phyloP scores from a whole-genome alignment of 768 basidiomycete genomes.

The Mycena rosella region DNA sequence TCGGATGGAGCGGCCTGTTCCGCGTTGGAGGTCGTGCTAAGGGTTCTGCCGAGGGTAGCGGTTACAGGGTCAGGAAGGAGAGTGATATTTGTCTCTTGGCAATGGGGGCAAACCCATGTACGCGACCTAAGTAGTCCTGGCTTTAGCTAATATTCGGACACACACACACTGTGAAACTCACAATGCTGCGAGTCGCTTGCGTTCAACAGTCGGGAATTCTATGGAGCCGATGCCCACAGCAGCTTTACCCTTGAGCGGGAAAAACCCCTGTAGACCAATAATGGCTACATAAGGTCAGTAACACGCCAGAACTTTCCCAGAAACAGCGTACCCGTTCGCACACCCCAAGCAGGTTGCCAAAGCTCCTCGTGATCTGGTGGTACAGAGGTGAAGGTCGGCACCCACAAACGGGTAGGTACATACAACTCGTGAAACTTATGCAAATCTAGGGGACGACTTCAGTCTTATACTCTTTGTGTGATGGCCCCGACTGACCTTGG shows the following conservation, averaged over 20 bases:
- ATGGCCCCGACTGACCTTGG: conserved; percentile 72
- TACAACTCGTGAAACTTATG: conserved; percentile 93
- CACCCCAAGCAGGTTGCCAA: conserved; percentile 99
- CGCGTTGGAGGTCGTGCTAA: conserved; percentile 5
- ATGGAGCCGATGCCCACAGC: conserved; percentile 91
- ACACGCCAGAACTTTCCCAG: not conserved
- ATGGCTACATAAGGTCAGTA: conserved; percentile 67
- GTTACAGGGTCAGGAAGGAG: conserved; percentile 76
- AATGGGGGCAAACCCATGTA: conserved; percentile 84
- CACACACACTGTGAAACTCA: conserved; percentile 52
- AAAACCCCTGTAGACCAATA: conserved; percentile 90
- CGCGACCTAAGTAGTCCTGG: conserved; percentile 74
- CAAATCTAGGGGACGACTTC: conserved; percentile 72
- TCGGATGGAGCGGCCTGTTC: conserved; percentile 9
- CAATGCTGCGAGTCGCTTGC: conserved; percentile 83
- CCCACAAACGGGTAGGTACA: conserved; percentile 42
- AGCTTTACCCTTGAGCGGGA: conserved; percentile 88
- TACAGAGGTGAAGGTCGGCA: conserved; percentile 5
- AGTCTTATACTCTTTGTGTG: not conserved
- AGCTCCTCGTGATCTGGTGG: conserved; percentile 91
- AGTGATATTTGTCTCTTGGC: conserved; percentile 74
- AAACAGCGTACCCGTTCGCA: conserved; percentile 80
- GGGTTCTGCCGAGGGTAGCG: not conserved
- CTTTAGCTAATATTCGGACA: conserved; percentile 24
- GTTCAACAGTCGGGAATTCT: conserved; percentile 80